Evolutionary conservation across 139 green algal species (phyloP).

Genomic region (Pleodorina starrii): DNA sequence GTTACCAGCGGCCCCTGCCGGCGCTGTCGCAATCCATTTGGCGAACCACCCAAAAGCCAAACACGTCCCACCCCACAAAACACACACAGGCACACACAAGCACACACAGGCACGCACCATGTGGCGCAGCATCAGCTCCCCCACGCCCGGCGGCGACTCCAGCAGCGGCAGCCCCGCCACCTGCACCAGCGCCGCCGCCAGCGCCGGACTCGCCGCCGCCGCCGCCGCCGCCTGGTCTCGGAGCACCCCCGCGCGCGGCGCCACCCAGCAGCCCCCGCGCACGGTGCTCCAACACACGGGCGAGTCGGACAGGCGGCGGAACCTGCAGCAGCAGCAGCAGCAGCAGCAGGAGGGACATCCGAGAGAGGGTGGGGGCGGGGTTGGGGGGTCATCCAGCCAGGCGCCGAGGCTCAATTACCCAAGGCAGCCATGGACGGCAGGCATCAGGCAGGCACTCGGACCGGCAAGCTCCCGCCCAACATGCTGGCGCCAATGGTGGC

Average conservation of each 20-base stretch:
- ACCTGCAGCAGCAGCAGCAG: constrained; percentile 17
- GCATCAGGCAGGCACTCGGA: too few relatives aligned
- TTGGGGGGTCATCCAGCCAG: too few relatives aligned
- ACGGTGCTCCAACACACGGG: constrained; percentile 60
- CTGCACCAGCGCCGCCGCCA: constrained; percentile 35
- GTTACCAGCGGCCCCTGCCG: too few relatives aligned
- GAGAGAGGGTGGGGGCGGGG: too few relatives aligned
- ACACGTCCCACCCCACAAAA: background rate
- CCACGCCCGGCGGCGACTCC: constrained; percentile 46
- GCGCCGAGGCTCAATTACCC: too few relatives aligned
- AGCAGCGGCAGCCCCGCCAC: constrained; percentile 54
- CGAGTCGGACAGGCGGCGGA: constrained; percentile 28
- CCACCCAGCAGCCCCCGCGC: constrained; percentile 67
- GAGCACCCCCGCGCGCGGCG: constrained; percentile 53
- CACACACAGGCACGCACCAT: constrained; percentile 22
- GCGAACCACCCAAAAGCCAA: too few relatives aligned
- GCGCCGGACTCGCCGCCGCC: background rate
- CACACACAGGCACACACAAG: background rate
- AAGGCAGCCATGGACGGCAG: too few relatives aligned
- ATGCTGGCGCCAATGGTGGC: too few relatives aligned
- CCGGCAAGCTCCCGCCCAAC: too few relatives aligned
- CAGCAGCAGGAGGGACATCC: background rate
- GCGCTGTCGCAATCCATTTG: too few relatives aligned
- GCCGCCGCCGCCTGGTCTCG: background rate
- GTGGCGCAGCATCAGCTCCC: constrained; percentile 53